Evolutionary conservation across 1,284 basidiomycete species (phyloP).

Genomic region (Ceratobasidium sp.): DNA sequence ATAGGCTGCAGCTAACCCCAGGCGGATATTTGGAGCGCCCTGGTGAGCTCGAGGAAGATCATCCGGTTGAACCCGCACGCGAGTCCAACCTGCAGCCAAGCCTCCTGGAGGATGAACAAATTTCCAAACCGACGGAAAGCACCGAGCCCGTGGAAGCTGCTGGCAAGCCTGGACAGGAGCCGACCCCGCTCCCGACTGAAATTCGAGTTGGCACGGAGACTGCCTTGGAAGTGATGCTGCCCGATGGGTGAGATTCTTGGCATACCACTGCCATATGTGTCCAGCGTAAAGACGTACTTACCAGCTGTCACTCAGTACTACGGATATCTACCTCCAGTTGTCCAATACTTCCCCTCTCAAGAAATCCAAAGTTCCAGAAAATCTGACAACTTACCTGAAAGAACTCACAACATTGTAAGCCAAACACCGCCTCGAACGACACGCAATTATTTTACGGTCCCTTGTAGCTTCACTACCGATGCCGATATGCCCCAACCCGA

Average conservation of each 20-base stretch:
- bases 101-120: not conserved
- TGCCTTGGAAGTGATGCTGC: conserved; percentile 12
- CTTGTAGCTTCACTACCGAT: conserved; percentile 23
- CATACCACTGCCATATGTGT: not conserved
- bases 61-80: not conserved
- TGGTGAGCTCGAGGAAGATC: not conserved
- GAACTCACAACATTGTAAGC: conserved; percentile 19
- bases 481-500: conserved; percentile 30
- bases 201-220: conserved; percentile 7
- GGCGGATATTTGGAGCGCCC: not conserved
- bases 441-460: too few relatives aligned
- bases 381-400: conserved; percentile 5
- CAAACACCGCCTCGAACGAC: not conserved
- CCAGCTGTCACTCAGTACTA: not conserved
- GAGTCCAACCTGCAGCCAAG: not conserved
- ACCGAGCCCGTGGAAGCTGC: not conserved
- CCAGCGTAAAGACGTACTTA: not conserved
- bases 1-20: not conserved
- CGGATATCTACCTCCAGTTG: conserved; percentile 15
- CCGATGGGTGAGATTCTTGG: conserved; percentile 15
- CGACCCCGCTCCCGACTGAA: conserved; percentile 11
- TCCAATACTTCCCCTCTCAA: not conserved
- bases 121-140: not conserved
- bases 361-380: conserved; percentile 2
- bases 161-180: not conserved